These are phyloP conservation scores for Saccharomycopsis sp. DNA, from an alignment of 805 yeast species.

Conservation along the genomic window DNA sequence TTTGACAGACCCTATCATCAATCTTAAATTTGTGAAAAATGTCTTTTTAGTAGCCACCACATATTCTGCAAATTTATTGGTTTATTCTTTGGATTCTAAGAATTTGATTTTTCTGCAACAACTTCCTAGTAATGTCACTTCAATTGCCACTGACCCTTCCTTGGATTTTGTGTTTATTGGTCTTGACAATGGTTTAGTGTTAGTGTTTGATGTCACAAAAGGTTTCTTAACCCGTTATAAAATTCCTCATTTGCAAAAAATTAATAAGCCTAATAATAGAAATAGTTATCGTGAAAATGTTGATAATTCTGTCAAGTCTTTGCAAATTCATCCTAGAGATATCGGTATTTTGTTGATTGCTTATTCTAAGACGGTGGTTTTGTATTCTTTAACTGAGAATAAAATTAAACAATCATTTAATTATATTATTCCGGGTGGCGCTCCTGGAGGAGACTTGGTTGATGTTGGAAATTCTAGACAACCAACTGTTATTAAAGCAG, in stretches of 20 bases:
- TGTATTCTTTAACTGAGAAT: constrained; percentile 51
- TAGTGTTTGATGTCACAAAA: constrained; percentile 75
- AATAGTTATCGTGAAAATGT: background rate
- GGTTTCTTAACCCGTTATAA: constrained; percentile 54
- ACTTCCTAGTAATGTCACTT: constrained; percentile 56
- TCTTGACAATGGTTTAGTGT: constrained; percentile 58
- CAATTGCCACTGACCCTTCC: constrained; percentile 73
- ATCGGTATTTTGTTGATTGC: constrained; percentile 67
- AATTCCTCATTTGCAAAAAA: constrained; percentile 61
- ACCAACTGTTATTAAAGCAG: constrained; percentile 41
- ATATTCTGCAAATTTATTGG: constrained; percentile 45
- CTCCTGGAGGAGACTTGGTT: constrained; percentile 57
- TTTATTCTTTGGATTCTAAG: constrained; percentile 60
- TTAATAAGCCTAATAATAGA: background rate
- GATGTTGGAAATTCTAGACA: constrained; percentile 24
- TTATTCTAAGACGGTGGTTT: constrained; percentile 57
- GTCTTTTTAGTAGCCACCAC: constrained; percentile 71
- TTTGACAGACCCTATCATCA: constrained; percentile 38
- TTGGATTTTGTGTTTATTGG: constrained; percentile 84
- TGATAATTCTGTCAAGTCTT: constrained; percentile 41
- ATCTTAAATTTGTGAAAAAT: constrained; percentile 65
- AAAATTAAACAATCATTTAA: constrained; percentile 43
- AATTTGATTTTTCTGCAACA: constrained; percentile 47
- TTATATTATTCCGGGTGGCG: constrained; percentile 55
- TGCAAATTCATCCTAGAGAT: constrained; percentile 86